These are phyloP conservation scores for Nelumbo lutea DNA, from an alignment of 164 flowering plant genomes.

Conservation along the genomic window DNA sequence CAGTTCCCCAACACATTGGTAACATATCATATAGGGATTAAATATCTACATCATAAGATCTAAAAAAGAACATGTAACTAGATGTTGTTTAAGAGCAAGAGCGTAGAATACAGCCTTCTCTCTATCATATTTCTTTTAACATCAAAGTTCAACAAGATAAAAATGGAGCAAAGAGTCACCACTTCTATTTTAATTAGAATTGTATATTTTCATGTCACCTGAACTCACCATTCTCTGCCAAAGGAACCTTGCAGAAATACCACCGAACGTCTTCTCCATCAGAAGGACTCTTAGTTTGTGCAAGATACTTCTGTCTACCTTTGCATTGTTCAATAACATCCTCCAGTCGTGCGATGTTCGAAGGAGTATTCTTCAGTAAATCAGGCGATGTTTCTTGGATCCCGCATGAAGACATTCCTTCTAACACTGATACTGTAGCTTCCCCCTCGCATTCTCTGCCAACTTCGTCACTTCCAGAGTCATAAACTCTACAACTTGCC, in stretches of 20 bases:
- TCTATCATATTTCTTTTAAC: no score
- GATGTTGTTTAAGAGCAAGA: no score
- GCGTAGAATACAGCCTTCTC: no score
- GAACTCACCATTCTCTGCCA: slow-evolving; percentile 62
- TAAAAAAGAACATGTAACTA: no score
- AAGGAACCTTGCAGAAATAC: slow-evolving; percentile 87
- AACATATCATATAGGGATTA: no score
- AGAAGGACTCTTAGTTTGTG: slow-evolving; percentile 78
- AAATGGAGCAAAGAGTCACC: neutral
- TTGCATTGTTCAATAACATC: slow-evolving; percentile 73
- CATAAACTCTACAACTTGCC: slow-evolving; percentile 10
- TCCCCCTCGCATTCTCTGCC: slow-evolving; percentile 12
- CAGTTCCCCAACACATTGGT: no score
- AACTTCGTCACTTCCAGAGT: slow-evolving; percentile 2
- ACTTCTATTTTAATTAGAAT: neutral
- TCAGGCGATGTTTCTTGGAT: slow-evolving; percentile 51
- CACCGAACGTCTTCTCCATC: slow-evolving; percentile 93
- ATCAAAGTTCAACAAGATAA: neutral
- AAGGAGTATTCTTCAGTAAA: slow-evolving; percentile 79
- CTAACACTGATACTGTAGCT: slow-evolving; percentile 8
- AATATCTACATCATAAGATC: no score
- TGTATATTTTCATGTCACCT: neutral
- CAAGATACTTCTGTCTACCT: slow-evolving; percentile 82
- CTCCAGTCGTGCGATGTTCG: slow-evolving; percentile 82
- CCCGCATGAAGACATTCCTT: slow-evolving; percentile 11